Evolutionary conservation across 306 rosid genomes (phyloP).

Genomic region (Cicer pinnatifidum): DNA sequence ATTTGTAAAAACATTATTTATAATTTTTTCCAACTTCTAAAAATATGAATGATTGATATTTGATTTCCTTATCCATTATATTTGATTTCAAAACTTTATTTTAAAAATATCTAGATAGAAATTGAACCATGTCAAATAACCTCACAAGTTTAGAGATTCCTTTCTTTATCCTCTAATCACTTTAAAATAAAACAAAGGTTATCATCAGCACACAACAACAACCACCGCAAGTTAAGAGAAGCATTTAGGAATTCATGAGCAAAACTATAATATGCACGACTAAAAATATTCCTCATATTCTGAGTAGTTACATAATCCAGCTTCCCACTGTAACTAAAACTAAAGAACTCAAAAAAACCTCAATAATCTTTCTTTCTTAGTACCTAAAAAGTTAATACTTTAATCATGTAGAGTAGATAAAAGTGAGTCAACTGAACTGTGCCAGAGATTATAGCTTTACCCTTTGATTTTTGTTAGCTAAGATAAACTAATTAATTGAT

Average conservation of each 20-base stretch:
- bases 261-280: conserved; percentile 41
- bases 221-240: conserved; percentile 23
- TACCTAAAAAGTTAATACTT: conserved; percentile 41
- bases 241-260: conserved; percentile 39
- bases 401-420: conserved; percentile 52
- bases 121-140: too few relatives aligned
- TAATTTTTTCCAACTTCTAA: too few relatives aligned
- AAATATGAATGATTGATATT: background rate
- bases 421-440: conserved; percentile 58
- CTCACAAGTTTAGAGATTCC: too few relatives aligned
- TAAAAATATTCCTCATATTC: conserved; percentile 47
- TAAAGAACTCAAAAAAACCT: conserved; percentile 61
- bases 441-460: conserved; percentile 46
- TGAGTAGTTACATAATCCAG: conserved; percentile 60
- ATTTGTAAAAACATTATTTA: too few relatives aligned
- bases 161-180: too few relatives aligned
- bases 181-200: background rate
- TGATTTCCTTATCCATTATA: background rate
- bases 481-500: conserved; percentile 29
- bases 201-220: conserved; percentile 4
- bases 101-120: background rate
- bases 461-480: conserved; percentile 56
- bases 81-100: background rate
- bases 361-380: conserved; percentile 49
- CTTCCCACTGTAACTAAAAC: conserved; percentile 49